Base-by-base conservation (phyloP, 73 alveolate species). In the Paramecium pentaurelia region DNA sequence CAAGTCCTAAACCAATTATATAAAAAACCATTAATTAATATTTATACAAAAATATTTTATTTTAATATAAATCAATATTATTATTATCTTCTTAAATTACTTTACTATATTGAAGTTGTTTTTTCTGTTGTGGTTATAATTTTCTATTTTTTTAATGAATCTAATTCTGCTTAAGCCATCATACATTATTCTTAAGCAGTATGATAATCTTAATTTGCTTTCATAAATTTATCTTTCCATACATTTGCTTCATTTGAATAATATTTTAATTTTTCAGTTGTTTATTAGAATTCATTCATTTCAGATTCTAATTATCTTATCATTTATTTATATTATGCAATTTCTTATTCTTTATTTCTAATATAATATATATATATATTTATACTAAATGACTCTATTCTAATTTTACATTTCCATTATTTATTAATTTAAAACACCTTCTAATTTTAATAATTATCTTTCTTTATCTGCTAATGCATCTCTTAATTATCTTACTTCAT, bases 1-100 rank as follows among this genome's bases (percentile, higher is more conserved):
- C 98, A 16, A 98, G 95, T 8, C 99, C 99, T 86, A 98, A 95
- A 18, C 99, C 99, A 71, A 98, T 98, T 95, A 98, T 95, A 93
- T 96, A 98, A 36, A 98, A 95, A 84, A 98, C 99, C 99, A 98
- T 98, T 60, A 75, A 75, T 75, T 12, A 75, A 64, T 54, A 54
- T 54, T 54, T 18, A 54, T 18, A 54, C 32, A 54, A 54, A 18
- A 54, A 54, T n/a, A 54, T 54, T 54, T 16, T 49, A 49, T 47
- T 47, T 38, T 47, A 47, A 47, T 10, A 47, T 47, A 3, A 47
- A 49, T 49, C 25, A 49, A 49, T 40, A 40, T 40, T 40, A 40
- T 40, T 16, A 49, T 49, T 14, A 16, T 49, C 60, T 49, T 49
- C 18, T 49, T 49, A 49, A 4, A 49, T 16, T 49, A 49, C 6